A percentile compares a stretch with the other conserved stretches of the same genome.
These are phyloP conservation scores for Ammopiptanthus mongolicus DNA, from an alignment of 306 rosid genomes.

Conservation along the genomic window DNA sequence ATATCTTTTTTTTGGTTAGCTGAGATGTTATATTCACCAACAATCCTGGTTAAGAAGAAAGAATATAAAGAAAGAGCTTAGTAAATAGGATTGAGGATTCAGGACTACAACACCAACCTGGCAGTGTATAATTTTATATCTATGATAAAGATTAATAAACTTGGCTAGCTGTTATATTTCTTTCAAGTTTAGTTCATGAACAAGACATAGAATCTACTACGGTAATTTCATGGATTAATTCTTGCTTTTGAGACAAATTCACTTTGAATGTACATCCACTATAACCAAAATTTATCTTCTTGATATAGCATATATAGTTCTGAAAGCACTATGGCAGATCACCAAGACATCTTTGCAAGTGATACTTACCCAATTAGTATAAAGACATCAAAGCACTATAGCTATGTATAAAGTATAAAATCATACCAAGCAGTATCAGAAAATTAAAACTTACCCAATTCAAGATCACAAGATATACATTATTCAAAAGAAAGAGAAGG, in stretches of 20 bases:
- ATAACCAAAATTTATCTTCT: not conserved
- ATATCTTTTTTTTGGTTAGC: no score
- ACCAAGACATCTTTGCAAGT: not conserved
- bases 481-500: not conserved
- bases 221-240: not conserved
- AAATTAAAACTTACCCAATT: not conserved
- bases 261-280: not conserved
- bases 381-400: no score
- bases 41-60: not conserved
- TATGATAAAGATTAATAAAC: not conserved
- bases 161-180: not conserved
- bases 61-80: not conserved
- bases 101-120: not conserved
- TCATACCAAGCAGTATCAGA: not conserved
- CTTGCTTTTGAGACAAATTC: not conserved
- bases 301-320: not conserved
- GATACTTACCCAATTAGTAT: no score
- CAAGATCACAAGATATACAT: not conserved
- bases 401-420: not conserved
- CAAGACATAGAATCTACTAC: not conserved
- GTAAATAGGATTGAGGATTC: not conserved
- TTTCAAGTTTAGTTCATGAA: not conserved
- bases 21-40: not conserved
- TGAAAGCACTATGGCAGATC: not conserved
- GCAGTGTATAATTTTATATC: not conserved